These are phyloP conservation scores for Penicillium mononematosum DNA, from an alignment of 495 filamentous ascomycete species.

Conservation along the genomic window DNA sequence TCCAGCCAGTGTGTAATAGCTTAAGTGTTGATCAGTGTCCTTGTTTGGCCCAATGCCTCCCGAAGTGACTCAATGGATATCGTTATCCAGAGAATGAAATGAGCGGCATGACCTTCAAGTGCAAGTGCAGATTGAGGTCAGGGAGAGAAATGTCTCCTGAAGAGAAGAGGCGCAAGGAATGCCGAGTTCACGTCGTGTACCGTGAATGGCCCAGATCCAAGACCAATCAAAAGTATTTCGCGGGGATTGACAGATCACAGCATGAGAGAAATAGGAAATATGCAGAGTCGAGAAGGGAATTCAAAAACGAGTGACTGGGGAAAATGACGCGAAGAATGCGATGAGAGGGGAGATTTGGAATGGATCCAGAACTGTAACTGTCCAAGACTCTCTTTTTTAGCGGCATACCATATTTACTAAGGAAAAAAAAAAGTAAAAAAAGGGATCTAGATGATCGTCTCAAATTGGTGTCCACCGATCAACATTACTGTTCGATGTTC, in stretches of 20 bases:
- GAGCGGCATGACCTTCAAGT: slow-evolving; percentile 28
- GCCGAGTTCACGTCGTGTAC: slow-evolving; percentile 3
- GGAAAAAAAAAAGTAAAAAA: slow-evolving; percentile 22
- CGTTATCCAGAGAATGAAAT: slow-evolving; percentile 21
- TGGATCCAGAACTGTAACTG: slow-evolving; percentile 12
- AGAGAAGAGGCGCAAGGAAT: slow-evolving; percentile 7
- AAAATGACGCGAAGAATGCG: slow-evolving; percentile 15
- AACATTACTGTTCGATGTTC: background rate
- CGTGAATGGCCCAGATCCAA: slow-evolving; percentile 15
- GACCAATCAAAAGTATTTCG: background rate
- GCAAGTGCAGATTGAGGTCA: slow-evolving; percentile 12
- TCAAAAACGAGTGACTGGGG: slow-evolving; percentile 7
- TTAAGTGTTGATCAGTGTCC: slow-evolving; percentile 9
- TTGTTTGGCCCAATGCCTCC: background rate
- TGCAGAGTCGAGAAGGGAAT: slow-evolving; percentile 6
- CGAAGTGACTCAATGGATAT: slow-evolving; percentile 21
- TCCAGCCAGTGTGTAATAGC: background rate
- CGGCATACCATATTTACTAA: slow-evolving; percentile 16
- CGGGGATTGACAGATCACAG: slow-evolving; percentile 25
- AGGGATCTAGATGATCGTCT: slow-evolving; percentile 6
- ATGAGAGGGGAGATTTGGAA: slow-evolving; percentile 12
- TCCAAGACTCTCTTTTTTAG: slow-evolving; percentile 1
- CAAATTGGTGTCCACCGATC: slow-evolving; percentile 8
- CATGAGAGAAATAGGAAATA: slow-evolving; percentile 10
- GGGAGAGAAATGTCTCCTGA: slow-evolving; percentile 10